Base-by-base conservation (phyloP, 1,284 basidiomycete species). In the Mycosarcoma maydis region DNA sequence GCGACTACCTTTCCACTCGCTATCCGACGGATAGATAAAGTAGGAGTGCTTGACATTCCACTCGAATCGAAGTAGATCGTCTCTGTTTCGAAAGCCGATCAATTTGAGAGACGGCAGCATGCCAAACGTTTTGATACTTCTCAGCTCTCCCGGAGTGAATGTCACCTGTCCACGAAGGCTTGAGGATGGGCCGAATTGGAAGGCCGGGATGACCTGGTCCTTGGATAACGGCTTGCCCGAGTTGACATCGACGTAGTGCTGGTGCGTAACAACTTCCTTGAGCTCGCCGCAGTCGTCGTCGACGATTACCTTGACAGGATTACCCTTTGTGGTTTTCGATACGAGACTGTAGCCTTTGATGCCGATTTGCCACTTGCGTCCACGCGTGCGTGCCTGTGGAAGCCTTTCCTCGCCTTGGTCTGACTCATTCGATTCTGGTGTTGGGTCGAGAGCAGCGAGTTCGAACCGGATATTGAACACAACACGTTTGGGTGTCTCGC, bases 1-100 rank as follows among this genome's bases (percentile, higher is more conserved):
- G 59, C 90, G 95, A 82, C 92, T 94, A 1, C 96, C 96, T 9
- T 90, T 87, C 82, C 90, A 94, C 30, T 87, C 84, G 90, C 93
- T 68, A 80, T 98, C 95, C 72, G 95, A 90, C 0, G 95, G 96
- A 80, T 94, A 93, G 61, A 98, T 88, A 78, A 98, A 98, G 48
- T 88, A 84, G 0, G 92, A 88, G 82, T 96, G 93, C 78, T 93
- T 95, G 75, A 96, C 84, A 71, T 95, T 95, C 79, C 96, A 92
- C 80, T 93, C 89, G 70, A 93, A 90, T 0, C 83, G 83, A 1
- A 98, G 85, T 41, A 62, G 39, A 57, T 90, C 86, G 4, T 83
- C 71, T 14, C 34, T 43, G 40, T 77, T 66, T 24, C 94, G 92
- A 85, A 98, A 98, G 3, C 95, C 96, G 20, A 99, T 87, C 4